Evolutionary conservation across 2,329 filamentous ascomycete species (phyloP).

Genomic region (Colletotrichum musae): DNA sequence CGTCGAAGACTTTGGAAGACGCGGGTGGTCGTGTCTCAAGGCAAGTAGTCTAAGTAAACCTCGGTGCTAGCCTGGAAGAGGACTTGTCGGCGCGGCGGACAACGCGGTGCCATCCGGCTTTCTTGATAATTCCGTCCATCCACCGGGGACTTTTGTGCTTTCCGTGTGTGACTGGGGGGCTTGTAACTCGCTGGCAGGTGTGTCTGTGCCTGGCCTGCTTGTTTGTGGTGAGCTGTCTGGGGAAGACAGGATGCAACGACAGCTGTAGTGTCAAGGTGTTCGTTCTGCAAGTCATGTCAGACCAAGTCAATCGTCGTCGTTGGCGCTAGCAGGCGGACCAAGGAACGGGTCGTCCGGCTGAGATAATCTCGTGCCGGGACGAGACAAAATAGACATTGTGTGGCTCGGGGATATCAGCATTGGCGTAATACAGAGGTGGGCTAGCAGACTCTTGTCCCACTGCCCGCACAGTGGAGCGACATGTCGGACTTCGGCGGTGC

Average conservation of each 20-base stretch:
- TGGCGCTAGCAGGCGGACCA: conserved; percentile 8
- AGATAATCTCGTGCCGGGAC: conserved; percentile 1
- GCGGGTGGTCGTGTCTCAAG: conserved; percentile 12
- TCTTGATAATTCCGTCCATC: neutral
- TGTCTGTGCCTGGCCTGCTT: conserved; percentile 10
- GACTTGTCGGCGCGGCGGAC: neutral
- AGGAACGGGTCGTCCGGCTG: conserved; percentile 14
- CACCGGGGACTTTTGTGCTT: conserved; percentile 7
- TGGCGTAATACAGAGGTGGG: conserved; percentile 9
- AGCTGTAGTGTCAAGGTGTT: conserved; percentile 1
- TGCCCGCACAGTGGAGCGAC: neutral
- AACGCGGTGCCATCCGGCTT: neutral
- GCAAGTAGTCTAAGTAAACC: conserved; percentile 6
- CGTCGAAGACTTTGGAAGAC: conserved; percentile 21
- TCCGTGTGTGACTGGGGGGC: neutral
- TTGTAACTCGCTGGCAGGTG: neutral
- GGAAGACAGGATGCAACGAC: conserved; percentile 3
- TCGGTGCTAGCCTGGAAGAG: conserved; percentile 1
- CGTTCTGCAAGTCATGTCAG: conserved; percentile 22
- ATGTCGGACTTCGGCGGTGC: neutral
- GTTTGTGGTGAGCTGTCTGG: neutral
- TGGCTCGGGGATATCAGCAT: conserved; percentile 7
- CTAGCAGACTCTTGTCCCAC: neutral
- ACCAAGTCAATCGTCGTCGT: neutral
- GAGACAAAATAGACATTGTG: neutral